Base-by-base conservation (phyloP, 2,329 filamentous ascomycete genomes). In the Magnaporthales sp. region DNA sequence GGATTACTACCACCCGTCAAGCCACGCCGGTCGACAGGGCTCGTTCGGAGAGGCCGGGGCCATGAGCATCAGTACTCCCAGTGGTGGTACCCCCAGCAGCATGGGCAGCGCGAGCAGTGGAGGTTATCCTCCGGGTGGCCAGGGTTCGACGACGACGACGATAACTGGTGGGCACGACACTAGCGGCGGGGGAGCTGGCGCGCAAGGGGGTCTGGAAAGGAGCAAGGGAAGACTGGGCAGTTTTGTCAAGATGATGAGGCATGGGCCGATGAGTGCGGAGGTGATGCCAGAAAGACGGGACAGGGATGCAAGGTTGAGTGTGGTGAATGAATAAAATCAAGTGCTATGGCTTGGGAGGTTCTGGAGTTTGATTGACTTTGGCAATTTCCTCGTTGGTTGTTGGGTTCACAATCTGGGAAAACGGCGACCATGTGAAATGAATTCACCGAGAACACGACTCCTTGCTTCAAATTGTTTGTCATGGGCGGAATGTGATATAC, bases 11-110 rank as follows among this genome's bases (percentile, higher is more conserved):
- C 62, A 54, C 10, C 11, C 38, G 5, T 29, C 32, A 5, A 27
- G 32, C 15, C 5, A 46, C 26, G 62, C 32, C 38, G 63, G 63
- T 7, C 24, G 63, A 22, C 63, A 51, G 15, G 46, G 13, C 75
- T 64, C 63, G 24, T 84, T 84, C 70, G 82, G 82, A n/a, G 81
- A 81, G 76, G 82, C 82, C 3, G 82, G 82, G 26, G 56, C 56
- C 56, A 60, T 60, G 56, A 60, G 56, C 24, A 29, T 11, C 56
- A 84, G 84, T 68, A 78, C 84, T 60, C 82, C 84, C 69, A 80
- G 77, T 67, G 82, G 84, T 73, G 78, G 75, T 68, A 76, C 74
- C 2, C 72, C 83, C 15, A 70, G 71, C 64, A 67, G 63, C 63
- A 64, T 46, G 32, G 46, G 69, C 84, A 86, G 46, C 38, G n/a